These are phyloP conservation scores for Pseudogymnoascus sp. DNA, from an alignment of 2,329 filamentous ascomycete genomes.

Conservation along the genomic window DNA sequence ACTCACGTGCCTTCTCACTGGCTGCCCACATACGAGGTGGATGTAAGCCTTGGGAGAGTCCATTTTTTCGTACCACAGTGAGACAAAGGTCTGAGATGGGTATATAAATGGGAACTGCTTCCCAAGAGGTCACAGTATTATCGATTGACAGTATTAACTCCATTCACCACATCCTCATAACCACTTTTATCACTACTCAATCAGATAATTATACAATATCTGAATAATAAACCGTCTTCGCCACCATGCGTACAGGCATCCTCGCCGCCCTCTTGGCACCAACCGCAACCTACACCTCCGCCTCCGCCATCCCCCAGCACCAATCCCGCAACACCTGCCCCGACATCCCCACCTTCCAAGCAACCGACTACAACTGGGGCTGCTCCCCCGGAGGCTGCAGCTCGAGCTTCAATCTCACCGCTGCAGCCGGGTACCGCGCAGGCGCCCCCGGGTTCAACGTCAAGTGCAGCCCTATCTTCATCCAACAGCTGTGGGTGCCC, in stretches of 20 bases:
- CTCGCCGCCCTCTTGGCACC: background rate
- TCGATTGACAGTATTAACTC: background rate
- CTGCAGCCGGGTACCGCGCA: conserved; percentile 17
- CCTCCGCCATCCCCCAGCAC: background rate
- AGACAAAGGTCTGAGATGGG: background rate
- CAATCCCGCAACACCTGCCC: background rate
- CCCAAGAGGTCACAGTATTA: background rate
- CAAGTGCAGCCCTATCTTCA: conserved; percentile 21
- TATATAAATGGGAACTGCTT: background rate
- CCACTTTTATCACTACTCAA: background rate
- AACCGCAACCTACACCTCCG: background rate
- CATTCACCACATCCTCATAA: background rate
- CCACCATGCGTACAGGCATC: background rate
- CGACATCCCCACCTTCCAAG: background rate
- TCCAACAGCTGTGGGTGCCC: conserved; percentile 19
- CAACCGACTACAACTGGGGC: conserved; percentile 11
- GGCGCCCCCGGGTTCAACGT: conserved; percentile 24
- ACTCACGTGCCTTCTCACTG: background rate
- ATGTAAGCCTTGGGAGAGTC: background rate
- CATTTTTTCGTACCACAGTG: background rate
- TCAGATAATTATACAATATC: background rate
- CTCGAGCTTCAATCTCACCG: conserved; percentile 20
- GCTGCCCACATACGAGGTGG: background rate
- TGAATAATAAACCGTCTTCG: background rate
- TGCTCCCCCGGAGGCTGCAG: conserved; percentile 24